Conservation (phyloP, 139 green algal genomes). For the Desmodesmus armatus region DNA sequence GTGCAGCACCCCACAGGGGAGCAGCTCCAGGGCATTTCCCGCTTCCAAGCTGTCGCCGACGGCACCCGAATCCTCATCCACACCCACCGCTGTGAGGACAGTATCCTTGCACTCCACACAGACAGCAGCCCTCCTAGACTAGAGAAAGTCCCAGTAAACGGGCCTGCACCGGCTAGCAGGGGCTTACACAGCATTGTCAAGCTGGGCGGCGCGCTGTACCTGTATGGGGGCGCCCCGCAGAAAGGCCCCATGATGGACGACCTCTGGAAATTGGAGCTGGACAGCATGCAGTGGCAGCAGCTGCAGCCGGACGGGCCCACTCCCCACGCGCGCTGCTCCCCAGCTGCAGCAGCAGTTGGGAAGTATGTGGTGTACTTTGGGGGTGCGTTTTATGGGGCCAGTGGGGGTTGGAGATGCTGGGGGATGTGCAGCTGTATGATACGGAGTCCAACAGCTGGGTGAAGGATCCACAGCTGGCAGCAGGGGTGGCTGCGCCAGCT, state of each 20-base stretch:
- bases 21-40: conserved; percentile 39
- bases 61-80: conserved; percentile 56
- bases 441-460: conserved; percentile 32
- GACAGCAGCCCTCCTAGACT: conserved; percentile 14
- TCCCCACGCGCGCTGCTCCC: conserved; percentile 51
- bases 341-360: conserved; percentile 38
- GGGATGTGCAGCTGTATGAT: conserved; percentile 49
- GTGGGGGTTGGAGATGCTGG: conserved; percentile 49
- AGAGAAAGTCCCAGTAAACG: conserved; percentile 23
- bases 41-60: conserved; percentile 51
- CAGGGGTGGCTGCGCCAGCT: conserved; percentile 12
- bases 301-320: conserved; percentile 34
- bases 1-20: not conserved
- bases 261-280: conserved; percentile 49
- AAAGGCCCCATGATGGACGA: conserved; percentile 59
- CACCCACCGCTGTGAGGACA: conserved; percentile 49
- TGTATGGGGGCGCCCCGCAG: conserved; percentile 61
- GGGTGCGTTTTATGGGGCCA: conserved; percentile 58
- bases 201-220: conserved; percentile 28
- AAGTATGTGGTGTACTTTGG: conserved; percentile 42
- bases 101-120: conserved; percentile 58
- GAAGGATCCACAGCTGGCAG: not conserved
- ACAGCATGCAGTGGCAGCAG: conserved; percentile 44
- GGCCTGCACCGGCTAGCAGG: conserved; percentile 38
- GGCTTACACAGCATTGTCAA: conserved; percentile 60